phyloP scores from a whole-genome alignment of 2,329 filamentous ascomycete genomes.

The Knoxdaviesia capensis region DNA sequence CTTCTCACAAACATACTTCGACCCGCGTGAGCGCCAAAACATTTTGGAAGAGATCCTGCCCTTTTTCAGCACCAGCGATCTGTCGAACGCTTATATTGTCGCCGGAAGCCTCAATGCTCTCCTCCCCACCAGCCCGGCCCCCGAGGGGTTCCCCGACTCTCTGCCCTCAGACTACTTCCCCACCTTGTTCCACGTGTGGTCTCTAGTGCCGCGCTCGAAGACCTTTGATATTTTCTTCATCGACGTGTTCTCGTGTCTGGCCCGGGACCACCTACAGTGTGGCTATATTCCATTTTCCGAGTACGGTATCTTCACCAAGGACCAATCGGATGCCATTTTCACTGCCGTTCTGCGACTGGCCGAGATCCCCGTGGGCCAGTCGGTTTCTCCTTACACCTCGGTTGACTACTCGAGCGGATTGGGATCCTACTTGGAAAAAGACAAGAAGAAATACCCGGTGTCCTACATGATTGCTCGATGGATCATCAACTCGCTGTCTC shows the following conservation, averaged over 20 bases:
- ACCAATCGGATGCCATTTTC: conserved; percentile 84
- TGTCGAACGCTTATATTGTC: conserved; percentile 86
- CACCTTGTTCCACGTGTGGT: conserved; percentile 94
- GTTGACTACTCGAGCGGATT: conserved; percentile 71
- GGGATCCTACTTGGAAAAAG: conserved; percentile 73
- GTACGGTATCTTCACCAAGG: conserved; percentile 77
- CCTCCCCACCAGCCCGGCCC: conserved; percentile 64
- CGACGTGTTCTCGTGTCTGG: conserved; percentile 73
- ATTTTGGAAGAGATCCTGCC: conserved; percentile 66
- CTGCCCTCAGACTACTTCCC: conserved; percentile 77
- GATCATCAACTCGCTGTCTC: conserved; percentile 85
- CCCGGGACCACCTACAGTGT: conserved; percentile 62
- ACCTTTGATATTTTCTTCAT: conserved; percentile 72
- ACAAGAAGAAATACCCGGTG: conserved; percentile 80
- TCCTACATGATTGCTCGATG: conserved; percentile 83
- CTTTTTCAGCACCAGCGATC: conserved; percentile 84
- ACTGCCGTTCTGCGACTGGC: conserved; percentile 75
- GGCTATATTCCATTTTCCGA: conserved; percentile 61
- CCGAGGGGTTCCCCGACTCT: conserved; percentile 51
- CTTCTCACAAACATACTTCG: conserved; percentile 82
- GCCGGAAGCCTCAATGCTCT: conserved; percentile 70
- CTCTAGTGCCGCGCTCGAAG: conserved; percentile 75
- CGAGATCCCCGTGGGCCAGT: conserved; percentile 91
- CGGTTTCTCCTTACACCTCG: conserved; percentile 75
- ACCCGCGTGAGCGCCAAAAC: conserved; percentile 63